phyloP scores from a whole-genome alignment of 495 filamentous ascomycete species.

The Evernia prunastri region DNA sequence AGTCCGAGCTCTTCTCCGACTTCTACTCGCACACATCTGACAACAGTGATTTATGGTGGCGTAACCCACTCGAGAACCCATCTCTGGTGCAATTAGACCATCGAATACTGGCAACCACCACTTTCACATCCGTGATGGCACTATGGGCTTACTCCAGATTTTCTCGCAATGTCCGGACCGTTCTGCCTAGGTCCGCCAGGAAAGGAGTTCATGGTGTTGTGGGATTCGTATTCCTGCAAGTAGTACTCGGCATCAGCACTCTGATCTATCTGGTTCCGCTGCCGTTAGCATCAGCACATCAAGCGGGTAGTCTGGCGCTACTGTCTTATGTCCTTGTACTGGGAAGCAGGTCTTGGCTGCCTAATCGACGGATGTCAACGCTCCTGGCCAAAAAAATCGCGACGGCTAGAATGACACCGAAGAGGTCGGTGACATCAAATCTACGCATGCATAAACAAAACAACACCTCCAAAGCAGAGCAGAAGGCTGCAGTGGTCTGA shows the following conservation, averaged over 20 bases:
- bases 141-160: conserved; percentile 71
- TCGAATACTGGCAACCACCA: conserved; percentile 82
- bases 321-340: conserved; percentile 75
- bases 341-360: conserved; percentile 56
- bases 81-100: conserved; percentile 92
- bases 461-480: conserved; percentile 8
- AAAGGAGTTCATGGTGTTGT: conserved; percentile 74
- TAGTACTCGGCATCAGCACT: conserved; percentile 77
- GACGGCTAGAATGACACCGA: conserved; percentile 1
- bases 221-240: conserved; percentile 76
- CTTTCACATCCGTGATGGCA: conserved; percentile 71
- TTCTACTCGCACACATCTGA: conserved; percentile 81
- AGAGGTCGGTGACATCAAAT: conserved; percentile 6
- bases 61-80: conserved; percentile 95
- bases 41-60: conserved; percentile 78
- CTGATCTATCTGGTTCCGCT: conserved; percentile 88
- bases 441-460: conserved; percentile 1
- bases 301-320: conserved; percentile 82
- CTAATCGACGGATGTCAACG: conserved; percentile 41
- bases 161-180: conserved; percentile 50
- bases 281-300: conserved; percentile 81
- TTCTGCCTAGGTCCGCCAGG: conserved; percentile 56
- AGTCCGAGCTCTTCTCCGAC: conserved; percentile 68
- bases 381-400: conserved; percentile 29
- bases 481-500: background rate